These are phyloP conservation scores for Leccinum truebloodii DNA, from an alignment of 768 basidiomycete species.

Conservation along the genomic window DNA sequence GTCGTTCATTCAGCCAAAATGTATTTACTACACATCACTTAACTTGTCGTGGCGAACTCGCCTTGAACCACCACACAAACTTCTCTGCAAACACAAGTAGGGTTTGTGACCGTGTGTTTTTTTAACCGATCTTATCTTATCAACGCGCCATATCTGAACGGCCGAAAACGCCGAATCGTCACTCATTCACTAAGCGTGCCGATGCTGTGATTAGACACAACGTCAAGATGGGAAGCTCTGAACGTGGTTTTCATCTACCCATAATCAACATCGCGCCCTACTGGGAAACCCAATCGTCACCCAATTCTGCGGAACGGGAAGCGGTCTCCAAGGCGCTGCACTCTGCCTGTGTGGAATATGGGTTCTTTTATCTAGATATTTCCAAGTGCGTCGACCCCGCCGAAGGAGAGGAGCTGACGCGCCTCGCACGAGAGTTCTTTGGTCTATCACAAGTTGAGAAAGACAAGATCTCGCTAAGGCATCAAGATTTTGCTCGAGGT, in stretches of 20 bases:
- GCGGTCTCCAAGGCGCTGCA: constrained; percentile 61
- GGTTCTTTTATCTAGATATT: constrained; percentile 89
- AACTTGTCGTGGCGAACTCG: constrained; percentile 15
- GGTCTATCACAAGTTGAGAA: constrained; percentile 72
- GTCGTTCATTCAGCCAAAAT: constrained; percentile 16
- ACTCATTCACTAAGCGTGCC: not conserved
- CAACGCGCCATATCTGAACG: not conserved
- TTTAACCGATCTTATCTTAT: constrained; percentile 21
- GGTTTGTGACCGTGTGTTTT: not conserved
- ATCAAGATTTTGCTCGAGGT: constrained; percentile 82
- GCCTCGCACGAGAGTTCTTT: constrained; percentile 75
- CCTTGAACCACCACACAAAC: not conserved
- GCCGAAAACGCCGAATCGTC: not conserved
- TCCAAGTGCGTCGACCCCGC: constrained; percentile 52
- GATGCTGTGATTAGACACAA: not conserved
- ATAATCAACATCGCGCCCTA: constrained; percentile 75
- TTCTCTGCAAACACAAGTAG: not conserved
- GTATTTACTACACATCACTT: constrained; percentile 24
- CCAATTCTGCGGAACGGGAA: constrained; percentile 38
- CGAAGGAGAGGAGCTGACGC: constrained; percentile 66
- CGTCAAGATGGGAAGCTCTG: constrained; percentile 14
- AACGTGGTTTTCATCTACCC: constrained; percentile 46
- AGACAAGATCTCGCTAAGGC: constrained; percentile 64
- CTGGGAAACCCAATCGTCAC: constrained; percentile 39
- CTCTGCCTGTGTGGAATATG: constrained; percentile 71